Conservation (phyloP, 2,329 filamentous ascomycete species). For the Colletotrichum tamarilloi region DNA sequence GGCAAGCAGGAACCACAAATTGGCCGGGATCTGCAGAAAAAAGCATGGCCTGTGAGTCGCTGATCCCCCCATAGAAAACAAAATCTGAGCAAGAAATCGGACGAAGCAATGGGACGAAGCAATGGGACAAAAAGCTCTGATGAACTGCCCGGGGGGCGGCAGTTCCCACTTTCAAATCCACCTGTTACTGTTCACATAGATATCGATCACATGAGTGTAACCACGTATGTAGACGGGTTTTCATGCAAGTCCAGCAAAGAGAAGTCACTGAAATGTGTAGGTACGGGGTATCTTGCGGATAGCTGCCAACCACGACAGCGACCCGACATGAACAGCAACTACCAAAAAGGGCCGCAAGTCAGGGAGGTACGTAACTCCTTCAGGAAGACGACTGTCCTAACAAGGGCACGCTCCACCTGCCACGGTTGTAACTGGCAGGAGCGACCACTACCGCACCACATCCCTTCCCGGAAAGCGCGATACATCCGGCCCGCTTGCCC, state of each 20-base stretch:
- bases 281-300: neutral
- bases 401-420: slow-evolving; percentile 23
- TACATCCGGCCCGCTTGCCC: slow-evolving; percentile 24
- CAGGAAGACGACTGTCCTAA: neutral
- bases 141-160: slow-evolving; percentile 10
- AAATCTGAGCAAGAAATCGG: slow-evolving; percentile 10
- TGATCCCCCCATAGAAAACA: slow-evolving; percentile 14
- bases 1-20: slow-evolving; percentile 18
- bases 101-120: slow-evolving; percentile 5
- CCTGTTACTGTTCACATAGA: too few species aligned
- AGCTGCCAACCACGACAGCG: slow-evolving; percentile 6
- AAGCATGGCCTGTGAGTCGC: slow-evolving; percentile 22
- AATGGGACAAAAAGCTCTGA: slow-evolving; percentile 14
- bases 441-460: slow-evolving; percentile 17
- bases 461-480: slow-evolving; percentile 32
- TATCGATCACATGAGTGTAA: neutral
- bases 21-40: slow-evolving; percentile 15
- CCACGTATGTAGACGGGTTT: neutral
- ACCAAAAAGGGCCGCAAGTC: neutral
- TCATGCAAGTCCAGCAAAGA: neutral
- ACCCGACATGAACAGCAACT: neutral
- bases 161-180: slow-evolving; percentile 15
- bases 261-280: neutral
- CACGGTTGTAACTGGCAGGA: neutral
- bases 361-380: neutral